Evolutionary conservation across 805 yeast genomes (phyloP).

Genomic region (Kluyveromyces siamensis): DNA sequence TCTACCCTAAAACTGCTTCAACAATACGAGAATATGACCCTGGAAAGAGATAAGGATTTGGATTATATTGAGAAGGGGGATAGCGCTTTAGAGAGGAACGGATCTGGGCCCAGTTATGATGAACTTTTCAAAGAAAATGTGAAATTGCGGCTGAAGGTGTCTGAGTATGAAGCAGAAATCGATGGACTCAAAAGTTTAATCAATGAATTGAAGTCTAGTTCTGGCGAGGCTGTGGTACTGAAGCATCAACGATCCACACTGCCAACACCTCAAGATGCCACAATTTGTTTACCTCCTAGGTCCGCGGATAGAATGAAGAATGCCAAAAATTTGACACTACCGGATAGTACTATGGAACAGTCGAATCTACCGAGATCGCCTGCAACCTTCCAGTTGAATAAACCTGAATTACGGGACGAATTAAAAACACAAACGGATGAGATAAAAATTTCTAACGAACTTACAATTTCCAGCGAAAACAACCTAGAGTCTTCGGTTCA

Average conservation of each 20-base stretch:
- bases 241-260: slow-evolving; percentile 3
- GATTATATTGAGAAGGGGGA: slow-evolving; percentile 21
- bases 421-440: neutral
- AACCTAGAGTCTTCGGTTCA: neutral
- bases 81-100: neutral
- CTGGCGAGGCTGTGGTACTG: slow-evolving; percentile 6
- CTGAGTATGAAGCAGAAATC: slow-evolving; percentile 21
- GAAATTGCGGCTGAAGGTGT: slow-evolving; percentile 17
- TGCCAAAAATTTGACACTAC: slow-evolving; percentile 12
- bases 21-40: slow-evolving; percentile 22
- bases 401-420: neutral
- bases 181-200: slow-evolving; percentile 11
- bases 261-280: slow-evolving; percentile 5
- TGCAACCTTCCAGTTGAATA: neutral
- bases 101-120: slow-evolving; percentile 17
- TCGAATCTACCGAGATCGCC: slow-evolving; percentile 1
- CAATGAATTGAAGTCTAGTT: slow-evolving; percentile 8
- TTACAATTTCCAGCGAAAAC: neutral
- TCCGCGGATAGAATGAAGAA: slow-evolving; percentile 30
- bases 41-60: slow-evolving; percentile 20
- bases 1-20: slow-evolving; percentile 21
- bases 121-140: slow-evolving; percentile 25
- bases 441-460: neutral
- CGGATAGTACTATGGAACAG: neutral
- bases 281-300: slow-evolving; percentile 30